Percentiles rank a stretch among this genome's conserved stretches.
phyloP scores from a whole-genome alignment of 192 early-diverging fungal genomes.

The Linnemannia schmuckeri region DNA sequence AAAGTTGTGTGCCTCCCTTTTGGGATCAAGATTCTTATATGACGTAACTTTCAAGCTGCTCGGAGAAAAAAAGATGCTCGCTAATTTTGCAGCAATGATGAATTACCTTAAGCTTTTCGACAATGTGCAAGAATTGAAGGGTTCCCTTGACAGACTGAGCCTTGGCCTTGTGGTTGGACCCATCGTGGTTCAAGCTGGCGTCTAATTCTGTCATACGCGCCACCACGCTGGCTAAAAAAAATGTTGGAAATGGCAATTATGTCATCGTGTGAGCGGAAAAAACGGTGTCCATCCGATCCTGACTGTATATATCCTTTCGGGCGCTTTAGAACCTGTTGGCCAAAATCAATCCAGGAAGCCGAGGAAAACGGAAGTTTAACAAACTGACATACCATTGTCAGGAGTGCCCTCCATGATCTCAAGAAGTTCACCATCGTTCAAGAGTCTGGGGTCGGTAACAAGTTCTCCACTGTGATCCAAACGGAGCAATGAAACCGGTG shows the following conservation, averaged over 20 bases:
- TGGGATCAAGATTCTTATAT: background rate
- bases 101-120: conserved; percentile 84
- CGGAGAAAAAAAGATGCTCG: background rate
- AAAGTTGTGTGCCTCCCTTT: background rate
- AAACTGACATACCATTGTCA: conserved; percentile 18
- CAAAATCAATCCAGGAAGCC: background rate
- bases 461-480: conserved; percentile 37
- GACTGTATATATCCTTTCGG: too few species aligned
- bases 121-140: conserved; percentile 80
- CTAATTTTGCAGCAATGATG: background rate
- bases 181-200: background rate
- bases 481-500: conserved; percentile 28
- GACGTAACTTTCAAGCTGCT: background rate
- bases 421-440: conserved; percentile 37
- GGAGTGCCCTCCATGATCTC: conserved; percentile 48
- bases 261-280: background rate
- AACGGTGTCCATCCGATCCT: background rate
- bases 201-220: conserved; percentile 41
- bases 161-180: conserved; percentile 29
- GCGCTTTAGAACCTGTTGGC: background rate
- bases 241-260: background rate
- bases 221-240: conserved; percentile 26
- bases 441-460: conserved; percentile 18
- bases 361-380: background rate
- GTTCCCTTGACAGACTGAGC: conserved; percentile 48